Conservation (phyloP, 805 yeast species). For the Cyberlindnera xishuangbannaensis region DNA sequence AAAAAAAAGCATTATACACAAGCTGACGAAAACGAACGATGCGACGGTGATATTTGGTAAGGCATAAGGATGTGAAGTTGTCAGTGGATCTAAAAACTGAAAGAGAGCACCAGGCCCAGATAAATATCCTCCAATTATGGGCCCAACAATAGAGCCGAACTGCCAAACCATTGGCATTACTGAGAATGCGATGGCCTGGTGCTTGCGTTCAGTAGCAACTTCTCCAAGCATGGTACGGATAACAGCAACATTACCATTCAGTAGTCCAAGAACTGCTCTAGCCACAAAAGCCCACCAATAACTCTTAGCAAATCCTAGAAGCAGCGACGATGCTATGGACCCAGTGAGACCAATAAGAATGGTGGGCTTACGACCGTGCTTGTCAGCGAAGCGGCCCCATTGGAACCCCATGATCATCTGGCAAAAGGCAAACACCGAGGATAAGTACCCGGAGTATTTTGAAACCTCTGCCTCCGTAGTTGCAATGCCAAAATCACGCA, state of each 20-base stretch:
- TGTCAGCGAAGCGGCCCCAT: conserved; percentile 56
- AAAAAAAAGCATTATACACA: conserved; percentile 37
- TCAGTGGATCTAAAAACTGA: conserved; percentile 24
- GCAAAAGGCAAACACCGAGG: conserved; percentile 56
- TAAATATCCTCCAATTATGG: conserved; percentile 49
- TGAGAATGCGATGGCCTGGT: conserved; percentile 59
- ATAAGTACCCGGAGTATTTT: conserved; percentile 54
- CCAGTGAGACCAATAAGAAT: conserved; percentile 48
- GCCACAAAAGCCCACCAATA: conserved; percentile 49
- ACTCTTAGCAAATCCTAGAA: conserved; percentile 49
- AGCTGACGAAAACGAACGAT: conserved; percentile 30
- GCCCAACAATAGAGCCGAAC: conserved; percentile 56
- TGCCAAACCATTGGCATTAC: conserved; percentile 59
- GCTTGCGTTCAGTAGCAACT: conserved; percentile 46
- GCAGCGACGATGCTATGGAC: conserved; percentile 39
- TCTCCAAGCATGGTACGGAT: conserved; percentile 59
- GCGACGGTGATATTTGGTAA: conserved; percentile 47
- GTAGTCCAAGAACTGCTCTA: conserved; percentile 47
- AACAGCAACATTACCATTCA: conserved; percentile 65
- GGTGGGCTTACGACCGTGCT: conserved; percentile 51
- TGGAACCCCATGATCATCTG: conserved; percentile 53
- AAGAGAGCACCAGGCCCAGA: conserved; percentile 31
- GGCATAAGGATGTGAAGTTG: conserved; percentile 41
- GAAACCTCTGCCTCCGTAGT: conserved; percentile 48
- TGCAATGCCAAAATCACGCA: conserved; percentile 48